Evolutionary conservation across 177 flowering plant species (phyloP).

Genomic region (Vitis hybrid): DNA sequence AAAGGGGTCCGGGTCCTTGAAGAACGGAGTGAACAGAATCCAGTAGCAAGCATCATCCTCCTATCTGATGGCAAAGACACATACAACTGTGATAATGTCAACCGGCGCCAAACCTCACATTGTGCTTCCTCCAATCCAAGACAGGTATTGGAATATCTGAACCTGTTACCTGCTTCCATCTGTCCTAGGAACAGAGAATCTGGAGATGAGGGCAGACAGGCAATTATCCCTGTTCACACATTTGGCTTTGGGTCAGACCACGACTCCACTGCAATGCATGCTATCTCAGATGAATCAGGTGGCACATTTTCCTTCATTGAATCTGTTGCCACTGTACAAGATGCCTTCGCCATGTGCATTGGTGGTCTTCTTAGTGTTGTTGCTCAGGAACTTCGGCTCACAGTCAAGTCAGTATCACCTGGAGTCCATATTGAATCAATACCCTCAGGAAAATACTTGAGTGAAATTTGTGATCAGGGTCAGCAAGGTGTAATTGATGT

Average conservation of each 20-base stretch:
- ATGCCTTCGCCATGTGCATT: constrained; percentile 34
- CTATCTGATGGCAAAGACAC: constrained; percentile 42
- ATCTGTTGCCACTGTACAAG: constrained; percentile 13
- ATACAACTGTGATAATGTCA: constrained; percentile 1
- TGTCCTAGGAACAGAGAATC: neutral
- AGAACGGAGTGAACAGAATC: constrained; percentile 27
- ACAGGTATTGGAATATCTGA: constrained; percentile 5
- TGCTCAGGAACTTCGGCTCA: constrained; percentile 25
- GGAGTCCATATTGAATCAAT: constrained; percentile 18
- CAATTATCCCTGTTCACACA: constrained; percentile 30
- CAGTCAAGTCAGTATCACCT: constrained; percentile 8
- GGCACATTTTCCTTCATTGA: constrained; percentile 36
- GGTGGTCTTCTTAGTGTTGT: constrained; percentile 43
- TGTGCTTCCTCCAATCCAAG: constrained; percentile 6
- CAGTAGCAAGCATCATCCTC: constrained; percentile 36
- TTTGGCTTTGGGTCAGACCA: constrained; percentile 42
- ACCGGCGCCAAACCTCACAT: neutral
- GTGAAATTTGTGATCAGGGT: constrained; percentile 8
- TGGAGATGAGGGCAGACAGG: neutral
- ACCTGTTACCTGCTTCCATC: constrained; percentile 19
- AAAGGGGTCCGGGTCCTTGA: constrained; percentile 33
- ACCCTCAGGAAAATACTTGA: constrained; percentile 22
- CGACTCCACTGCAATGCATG: constrained; percentile 27
- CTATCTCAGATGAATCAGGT: constrained; percentile 25
- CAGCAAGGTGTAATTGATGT: constrained; percentile 19